Evolutionary conservation across 169 alveolate species (phyloP).

Genomic region (Cryptosporidium meleagridis): DNA sequence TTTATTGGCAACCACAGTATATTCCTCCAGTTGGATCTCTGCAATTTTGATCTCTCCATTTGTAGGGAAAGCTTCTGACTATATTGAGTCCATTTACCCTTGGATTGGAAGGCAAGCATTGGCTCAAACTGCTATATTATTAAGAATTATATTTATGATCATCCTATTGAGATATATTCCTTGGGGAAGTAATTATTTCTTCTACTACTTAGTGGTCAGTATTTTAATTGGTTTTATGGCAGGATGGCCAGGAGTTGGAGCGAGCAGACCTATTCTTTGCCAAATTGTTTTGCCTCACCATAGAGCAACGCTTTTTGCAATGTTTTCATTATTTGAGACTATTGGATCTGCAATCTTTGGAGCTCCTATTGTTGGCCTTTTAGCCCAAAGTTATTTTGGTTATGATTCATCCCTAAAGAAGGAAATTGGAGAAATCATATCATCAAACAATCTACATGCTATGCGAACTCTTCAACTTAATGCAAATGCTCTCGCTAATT

Average conservation of each 20-base stretch:
- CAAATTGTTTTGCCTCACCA: conserved; percentile 80
- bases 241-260: conserved; percentile 81
- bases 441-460: background rate
- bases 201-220: conserved; percentile 76
- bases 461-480: background rate
- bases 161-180: conserved; percentile 76
- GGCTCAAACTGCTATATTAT: conserved; percentile 77
- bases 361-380: conserved; percentile 76
- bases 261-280: conserved; percentile 78
- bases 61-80: conserved; percentile 79
- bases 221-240: conserved; percentile 80
- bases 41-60: conserved; percentile 80
- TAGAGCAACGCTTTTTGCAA: conserved; percentile 79
- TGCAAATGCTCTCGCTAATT: conserved; percentile 72
- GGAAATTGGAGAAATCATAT: conserved; percentile 11
- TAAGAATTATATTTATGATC: conserved; percentile 77
- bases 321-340: conserved; percentile 78
- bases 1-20: conserved; percentile 77
- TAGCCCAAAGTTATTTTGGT: conserved; percentile 60
- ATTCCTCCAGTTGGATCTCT: conserved; percentile 79
- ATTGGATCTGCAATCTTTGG: conserved; percentile 79
- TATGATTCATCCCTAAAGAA: conserved; percentile 48
- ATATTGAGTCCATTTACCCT: conserved; percentile 75
- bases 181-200: conserved; percentile 76
- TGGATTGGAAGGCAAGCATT: conserved; percentile 78